These are phyloP conservation scores for Mortierella sp. DNA, from an alignment of 371 early-diverging fungal species.

Conservation along the genomic window DNA sequence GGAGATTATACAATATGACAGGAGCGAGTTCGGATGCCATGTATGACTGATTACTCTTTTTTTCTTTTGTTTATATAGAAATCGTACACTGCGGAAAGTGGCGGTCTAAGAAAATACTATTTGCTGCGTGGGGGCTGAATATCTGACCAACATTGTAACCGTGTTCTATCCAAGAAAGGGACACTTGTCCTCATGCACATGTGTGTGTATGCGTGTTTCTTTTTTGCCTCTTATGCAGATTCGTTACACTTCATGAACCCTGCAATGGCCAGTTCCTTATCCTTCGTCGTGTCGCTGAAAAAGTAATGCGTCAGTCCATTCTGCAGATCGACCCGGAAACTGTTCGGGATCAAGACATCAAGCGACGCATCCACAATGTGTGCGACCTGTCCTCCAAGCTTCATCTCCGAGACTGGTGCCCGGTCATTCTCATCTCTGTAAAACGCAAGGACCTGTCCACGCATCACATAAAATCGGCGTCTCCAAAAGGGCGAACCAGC, in stretches of 20 bases:
- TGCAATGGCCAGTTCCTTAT: constrained; percentile 56
- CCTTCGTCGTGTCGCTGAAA: constrained; percentile 54
- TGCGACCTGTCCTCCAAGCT: constrained; percentile 54
- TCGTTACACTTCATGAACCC: constrained; percentile 56
- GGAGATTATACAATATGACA: no score
- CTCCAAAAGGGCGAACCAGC: constrained; percentile 62
- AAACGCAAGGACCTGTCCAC: constrained; percentile 53
- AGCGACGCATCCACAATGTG: constrained; percentile 55
- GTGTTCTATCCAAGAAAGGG: no score
- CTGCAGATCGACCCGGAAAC: constrained; percentile 53
- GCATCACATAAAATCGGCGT: constrained; percentile 62
- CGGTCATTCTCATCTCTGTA: constrained; percentile 61
- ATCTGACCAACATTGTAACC: no score
- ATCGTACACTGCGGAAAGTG: no score
- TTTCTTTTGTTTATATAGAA: no score
- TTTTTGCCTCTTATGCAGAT: constrained; percentile 50
- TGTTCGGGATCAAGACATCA: constrained; percentile 58
- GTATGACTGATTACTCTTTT: no score
- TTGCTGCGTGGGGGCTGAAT: no score
- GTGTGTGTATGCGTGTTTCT: no score
- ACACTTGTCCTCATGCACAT: no score
- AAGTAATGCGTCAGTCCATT: constrained; percentile 55
- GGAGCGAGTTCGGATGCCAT: no score
- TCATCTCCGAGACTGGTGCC: constrained; percentile 58
- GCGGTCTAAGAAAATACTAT: no score